Percentiles rank a stretch among this genome's conserved stretches.
Evolutionary conservation across 495 filamentous ascomycete species (phyloP).

Genomic region (Penicillium steckii): DNA sequence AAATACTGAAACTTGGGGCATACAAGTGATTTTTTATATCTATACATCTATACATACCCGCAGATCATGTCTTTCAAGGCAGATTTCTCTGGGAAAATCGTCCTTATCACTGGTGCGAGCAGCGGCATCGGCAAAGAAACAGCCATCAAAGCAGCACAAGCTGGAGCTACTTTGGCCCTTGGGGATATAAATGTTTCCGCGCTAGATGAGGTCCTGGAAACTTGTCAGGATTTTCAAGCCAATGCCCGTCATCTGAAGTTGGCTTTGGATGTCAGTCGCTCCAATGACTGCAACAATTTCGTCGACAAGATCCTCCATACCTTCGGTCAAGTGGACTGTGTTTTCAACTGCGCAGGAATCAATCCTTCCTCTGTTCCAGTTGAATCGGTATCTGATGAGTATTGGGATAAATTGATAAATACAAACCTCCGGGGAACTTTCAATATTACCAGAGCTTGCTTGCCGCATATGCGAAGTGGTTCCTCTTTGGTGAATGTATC

Average conservation of each 20-base stretch:
- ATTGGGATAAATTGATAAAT: neutral
- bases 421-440: neutral
- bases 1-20: neutral
- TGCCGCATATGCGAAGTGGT: conserved; percentile 5
- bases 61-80: neutral
- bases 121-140: conserved; percentile 2
- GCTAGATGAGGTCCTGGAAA: neutral
- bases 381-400: neutral
- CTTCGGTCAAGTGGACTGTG: neutral
- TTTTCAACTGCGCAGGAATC: conserved; percentile 5
- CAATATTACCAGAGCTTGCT: neutral
- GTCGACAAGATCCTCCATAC: neutral
- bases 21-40: too few relatives aligned
- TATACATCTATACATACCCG: neutral
- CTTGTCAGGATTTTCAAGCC: neutral
- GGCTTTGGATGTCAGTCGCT: neutral
- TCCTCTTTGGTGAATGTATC: conserved; percentile 44
- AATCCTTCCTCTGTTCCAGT: neutral
- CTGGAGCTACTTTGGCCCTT: neutral
- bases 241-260: neutral
- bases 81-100: neutral
- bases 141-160: neutral
- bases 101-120: conserved; percentile 1
- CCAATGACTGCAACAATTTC: neutral
- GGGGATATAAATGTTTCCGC: neutral